phyloP scores from a whole-genome alignment of 1,139 yeast genomes.

The Scheffersomyces parashehatae region DNA sequence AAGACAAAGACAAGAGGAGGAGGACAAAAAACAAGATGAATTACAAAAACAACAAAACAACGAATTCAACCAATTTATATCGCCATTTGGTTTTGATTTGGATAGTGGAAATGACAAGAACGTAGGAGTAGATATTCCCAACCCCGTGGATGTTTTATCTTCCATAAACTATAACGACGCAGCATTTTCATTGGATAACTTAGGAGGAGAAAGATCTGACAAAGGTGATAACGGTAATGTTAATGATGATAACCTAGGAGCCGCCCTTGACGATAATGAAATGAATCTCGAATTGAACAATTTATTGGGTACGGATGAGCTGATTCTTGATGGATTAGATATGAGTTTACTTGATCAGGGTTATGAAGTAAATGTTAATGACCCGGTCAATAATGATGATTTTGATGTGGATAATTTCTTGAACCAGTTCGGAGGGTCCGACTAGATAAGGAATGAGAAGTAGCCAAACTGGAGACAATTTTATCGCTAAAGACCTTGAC shows the following conservation, averaged over 20 bases:
- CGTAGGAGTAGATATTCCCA: conserved; percentile 27
- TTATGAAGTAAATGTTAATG: conserved; percentile 21
- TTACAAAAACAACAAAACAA: conserved; percentile 3
- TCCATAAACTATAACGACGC: conserved; percentile 29
- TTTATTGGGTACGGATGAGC: conserved; percentile 43
- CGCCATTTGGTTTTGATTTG: conserved; percentile 28
- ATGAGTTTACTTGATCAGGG: conserved; percentile 45
- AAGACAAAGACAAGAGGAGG: conserved; percentile 14
- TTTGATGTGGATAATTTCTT: conserved; percentile 51
- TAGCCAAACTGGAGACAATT: not conserved
- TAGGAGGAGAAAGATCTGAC: not conserved
- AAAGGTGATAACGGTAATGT: conserved; percentile 8
- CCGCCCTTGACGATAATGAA: conserved; percentile 10
- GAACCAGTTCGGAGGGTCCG: conserved; percentile 45
- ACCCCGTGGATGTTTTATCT: conserved; percentile 42
- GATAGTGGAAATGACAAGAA: conserved; percentile 9
- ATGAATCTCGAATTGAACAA: conserved; percentile 43
- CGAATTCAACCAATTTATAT: conserved; percentile 19
- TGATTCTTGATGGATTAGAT: conserved; percentile 45
- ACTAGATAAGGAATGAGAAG: conserved; percentile 8
- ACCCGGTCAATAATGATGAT: conserved; percentile 28
- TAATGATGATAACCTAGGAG: conserved; percentile 9
- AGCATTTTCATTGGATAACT: not conserved
- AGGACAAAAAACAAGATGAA: conserved; percentile 7
- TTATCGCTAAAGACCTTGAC: not conserved